A percentile compares a stretch with the other conserved stretches of the same genome.
Conservation (phyloP, 2,329 filamentous ascomycete species). For the Trichoderma lentiforme region DNA sequence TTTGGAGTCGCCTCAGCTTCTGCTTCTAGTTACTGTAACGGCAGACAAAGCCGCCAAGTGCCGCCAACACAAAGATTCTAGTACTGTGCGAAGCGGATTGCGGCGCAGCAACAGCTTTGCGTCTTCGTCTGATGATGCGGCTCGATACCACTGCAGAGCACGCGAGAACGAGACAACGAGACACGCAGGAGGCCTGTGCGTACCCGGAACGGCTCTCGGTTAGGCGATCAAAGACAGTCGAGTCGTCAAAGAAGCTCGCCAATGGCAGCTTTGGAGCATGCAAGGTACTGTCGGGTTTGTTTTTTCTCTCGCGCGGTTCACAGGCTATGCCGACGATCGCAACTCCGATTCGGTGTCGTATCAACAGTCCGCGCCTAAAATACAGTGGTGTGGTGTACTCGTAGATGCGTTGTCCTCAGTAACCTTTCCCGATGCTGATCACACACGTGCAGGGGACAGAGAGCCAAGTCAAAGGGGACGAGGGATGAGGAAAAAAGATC, state of each 20-base stretch:
- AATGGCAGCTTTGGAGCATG: slow-evolving; percentile 3
- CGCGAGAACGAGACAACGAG: not conserved
- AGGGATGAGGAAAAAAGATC: not conserved
- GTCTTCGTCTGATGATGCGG: slow-evolving; percentile 6
- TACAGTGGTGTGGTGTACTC: not conserved
- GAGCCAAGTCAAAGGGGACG: not conserved
- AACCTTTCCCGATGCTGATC: not conserved
- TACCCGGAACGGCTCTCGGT: not conserved
- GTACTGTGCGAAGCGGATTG: not conserved
- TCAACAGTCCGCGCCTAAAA: not conserved
- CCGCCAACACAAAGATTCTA: not conserved
- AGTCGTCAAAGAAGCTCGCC: not conserved
- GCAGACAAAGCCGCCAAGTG: not conserved
- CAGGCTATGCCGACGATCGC: not conserved
- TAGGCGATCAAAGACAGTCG: not conserved
- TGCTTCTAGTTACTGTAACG: not conserved
- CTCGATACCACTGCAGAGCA: not conserved
- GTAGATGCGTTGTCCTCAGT: not conserved
- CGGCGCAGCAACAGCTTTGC: slow-evolving; percentile 1
- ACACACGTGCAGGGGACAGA: not conserved
- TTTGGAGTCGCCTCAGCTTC: not conserved
- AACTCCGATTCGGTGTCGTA: not conserved
- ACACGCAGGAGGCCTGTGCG: slow-evolving; percentile 17
- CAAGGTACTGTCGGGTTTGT: not conserved
- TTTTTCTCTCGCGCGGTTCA: not conserved